Percentiles rank a stretch among this genome's conserved stretches.
Conservation (phyloP, 192 early-diverging fungal species). For the Coemansia aciculifera region DNA sequence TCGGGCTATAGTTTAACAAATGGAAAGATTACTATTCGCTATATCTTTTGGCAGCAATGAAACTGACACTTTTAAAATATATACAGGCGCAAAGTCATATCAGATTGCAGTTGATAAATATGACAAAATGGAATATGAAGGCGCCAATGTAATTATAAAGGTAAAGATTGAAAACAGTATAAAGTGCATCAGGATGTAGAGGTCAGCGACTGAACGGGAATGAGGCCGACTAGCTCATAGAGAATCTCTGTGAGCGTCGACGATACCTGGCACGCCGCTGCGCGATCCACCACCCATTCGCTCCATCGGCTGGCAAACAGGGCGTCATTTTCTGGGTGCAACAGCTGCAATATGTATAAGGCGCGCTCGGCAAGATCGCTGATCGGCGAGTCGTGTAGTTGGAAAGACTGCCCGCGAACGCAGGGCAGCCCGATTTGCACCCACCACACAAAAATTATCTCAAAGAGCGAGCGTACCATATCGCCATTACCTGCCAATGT, state of each 20-base stretch:
- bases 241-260: slow-evolving; percentile 33
- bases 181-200: slow-evolving; percentile 3
- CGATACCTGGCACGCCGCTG: slow-evolving; percentile 16
- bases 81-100: too few relatives aligned
- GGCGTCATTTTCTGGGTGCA: slow-evolving; percentile 47
- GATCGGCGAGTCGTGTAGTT: slow-evolving; percentile 30
- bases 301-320: slow-evolving; percentile 38
- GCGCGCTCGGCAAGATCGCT: slow-evolving; percentile 51
- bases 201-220: slow-evolving; percentile 24
- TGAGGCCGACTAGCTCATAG: slow-evolving; percentile 42
- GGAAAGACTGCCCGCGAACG: slow-evolving; percentile 15
- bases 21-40: too few relatives aligned
- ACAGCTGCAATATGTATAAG: slow-evolving; percentile 43
- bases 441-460: slow-evolving; percentile 44
- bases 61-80: too few relatives aligned
- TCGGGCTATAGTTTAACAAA: too few relatives aligned
- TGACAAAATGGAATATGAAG: background rate
- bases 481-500: slow-evolving; percentile 17
- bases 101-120: too few relatives aligned
- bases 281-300: slow-evolving; percentile 43
- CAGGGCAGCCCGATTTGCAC: slow-evolving; percentile 19
- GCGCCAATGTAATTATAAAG: background rate
- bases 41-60: too few relatives aligned
- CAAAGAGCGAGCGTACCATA: slow-evolving; percentile 46
- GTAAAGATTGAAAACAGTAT: background rate